Evolutionary conservation across 371 early-diverging fungal genomes (phyloP).

Genomic region (Actinomortierella ambigua): DNA sequence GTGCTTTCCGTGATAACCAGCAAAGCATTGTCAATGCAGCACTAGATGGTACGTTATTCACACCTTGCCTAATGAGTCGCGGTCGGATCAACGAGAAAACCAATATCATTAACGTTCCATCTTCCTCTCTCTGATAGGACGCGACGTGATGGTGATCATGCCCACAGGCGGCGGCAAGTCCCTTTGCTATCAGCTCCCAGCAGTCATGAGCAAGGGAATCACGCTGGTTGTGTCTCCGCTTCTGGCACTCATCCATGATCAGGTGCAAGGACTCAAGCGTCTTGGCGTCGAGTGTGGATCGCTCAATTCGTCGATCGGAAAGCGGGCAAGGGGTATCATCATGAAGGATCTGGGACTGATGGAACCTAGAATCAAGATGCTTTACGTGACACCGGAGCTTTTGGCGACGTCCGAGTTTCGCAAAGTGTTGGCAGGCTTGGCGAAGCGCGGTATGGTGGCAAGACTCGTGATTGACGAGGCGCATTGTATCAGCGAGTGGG

Average conservation of each 20-base stretch:
- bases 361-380: constrained; percentile 50
- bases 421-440: constrained; percentile 54
- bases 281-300: constrained; percentile 69
- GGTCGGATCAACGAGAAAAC: no score
- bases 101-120: not conserved
- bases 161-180: constrained; percentile 94
- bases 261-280: constrained; percentile 71
- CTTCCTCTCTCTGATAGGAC: constrained; percentile 9
- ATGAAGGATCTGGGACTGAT: constrained; percentile 12
- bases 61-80: not conserved
- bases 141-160: constrained; percentile 84
- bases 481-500: constrained; percentile 44
- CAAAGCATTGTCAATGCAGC: constrained; percentile 72
- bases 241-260: constrained; percentile 87
- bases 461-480: constrained; percentile 89
- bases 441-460: constrained; percentile 50
- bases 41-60: constrained; percentile 49
- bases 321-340: constrained; percentile 34
- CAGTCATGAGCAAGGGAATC: constrained; percentile 72
- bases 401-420: constrained; percentile 71
- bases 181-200: constrained; percentile 87
- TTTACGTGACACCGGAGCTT: constrained; percentile 92
- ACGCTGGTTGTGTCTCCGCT: constrained; percentile 88
- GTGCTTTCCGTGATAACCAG: constrained; percentile 53
- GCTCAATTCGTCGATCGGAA: constrained; percentile 62